Evolutionary conservation across 73 alveolate genomes (phyloP).

Genomic region (Tetrahymena elliotti): DNA sequence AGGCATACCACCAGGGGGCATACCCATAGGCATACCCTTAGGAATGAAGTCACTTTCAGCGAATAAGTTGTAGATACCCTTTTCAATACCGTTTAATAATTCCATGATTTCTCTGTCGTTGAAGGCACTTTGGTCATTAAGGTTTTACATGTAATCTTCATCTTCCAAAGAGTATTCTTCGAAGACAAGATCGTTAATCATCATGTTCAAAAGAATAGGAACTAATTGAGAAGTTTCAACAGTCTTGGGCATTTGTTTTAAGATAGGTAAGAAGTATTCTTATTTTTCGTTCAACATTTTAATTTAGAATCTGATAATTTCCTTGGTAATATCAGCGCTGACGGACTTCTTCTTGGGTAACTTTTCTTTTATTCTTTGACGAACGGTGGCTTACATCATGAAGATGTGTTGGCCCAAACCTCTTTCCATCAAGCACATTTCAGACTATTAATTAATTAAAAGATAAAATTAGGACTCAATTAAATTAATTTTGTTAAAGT

Average conservation of each 20-base stretch:
- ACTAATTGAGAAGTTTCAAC: conserved; percentile 35
- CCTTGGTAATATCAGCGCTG: conserved; percentile 20
- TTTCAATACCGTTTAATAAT: conserved; percentile 35
- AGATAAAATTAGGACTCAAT: neutral
- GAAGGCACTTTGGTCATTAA: conserved; percentile 21
- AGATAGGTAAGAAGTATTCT: conserved; percentile 12
- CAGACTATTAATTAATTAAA: conserved; percentile 6
- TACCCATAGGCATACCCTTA: neutral
- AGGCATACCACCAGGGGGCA: neutral
- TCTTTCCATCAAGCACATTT: conserved; percentile 41
- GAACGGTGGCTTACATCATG: conserved; percentile 34
- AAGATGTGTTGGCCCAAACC: conserved; percentile 45
- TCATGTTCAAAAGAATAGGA: conserved; percentile 27
- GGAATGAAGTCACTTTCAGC: conserved; percentile 3
- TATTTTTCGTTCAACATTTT: conserved; percentile 25
- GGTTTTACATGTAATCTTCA: conserved; percentile 33
- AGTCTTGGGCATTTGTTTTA: conserved; percentile 28
- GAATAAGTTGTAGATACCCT: conserved; percentile 16
- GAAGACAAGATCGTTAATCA: conserved; percentile 33
- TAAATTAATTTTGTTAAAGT: neutral
- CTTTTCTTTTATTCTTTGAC: conserved; percentile 45
- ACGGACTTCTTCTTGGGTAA: conserved; percentile 33
- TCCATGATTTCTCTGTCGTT: conserved; percentile 35
- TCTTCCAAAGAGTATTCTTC: conserved; percentile 43
- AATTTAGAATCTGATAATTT: conserved; percentile 34